A percentile compares a stretch with the other conserved stretches of the same genome.
phyloP scores from a whole-genome alignment of 164 flowering plant species.

The Houttuynia cordata region DNA sequence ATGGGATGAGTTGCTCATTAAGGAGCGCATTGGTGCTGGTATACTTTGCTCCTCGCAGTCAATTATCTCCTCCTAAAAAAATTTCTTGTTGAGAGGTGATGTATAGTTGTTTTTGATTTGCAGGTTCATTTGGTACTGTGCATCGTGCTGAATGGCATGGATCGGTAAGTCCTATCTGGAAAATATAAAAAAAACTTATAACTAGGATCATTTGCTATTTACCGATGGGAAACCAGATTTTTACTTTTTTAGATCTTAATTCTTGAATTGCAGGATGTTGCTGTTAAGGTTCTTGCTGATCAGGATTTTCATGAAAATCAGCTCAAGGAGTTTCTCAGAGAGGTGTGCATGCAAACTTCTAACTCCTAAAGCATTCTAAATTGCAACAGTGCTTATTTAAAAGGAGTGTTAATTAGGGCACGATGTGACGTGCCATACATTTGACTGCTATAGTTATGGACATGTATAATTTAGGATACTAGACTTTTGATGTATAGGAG shows the following conservation, averaged over 20 bases:
- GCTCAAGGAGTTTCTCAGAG: conserved; percentile 81
- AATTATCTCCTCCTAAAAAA: not conserved
- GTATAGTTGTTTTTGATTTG: not conserved
- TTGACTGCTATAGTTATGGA: not conserved
- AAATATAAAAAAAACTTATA: too few species aligned
- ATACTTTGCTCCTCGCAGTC: conserved; percentile 4
- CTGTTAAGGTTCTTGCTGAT: conserved; percentile 76
- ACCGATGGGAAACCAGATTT: too few species aligned
- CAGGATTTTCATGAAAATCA: conserved; percentile 86
- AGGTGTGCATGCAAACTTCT: conserved; percentile 31
- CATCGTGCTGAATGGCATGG: conserved; percentile 99
- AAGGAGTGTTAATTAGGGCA: not conserved
- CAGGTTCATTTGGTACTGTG: conserved; percentile 97
- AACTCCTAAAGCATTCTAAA: not conserved
- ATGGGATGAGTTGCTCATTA: conserved; percentile 88
- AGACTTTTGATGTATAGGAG: not conserved
- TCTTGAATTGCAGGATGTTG: conserved; percentile 72
- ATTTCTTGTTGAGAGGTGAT: not conserved
- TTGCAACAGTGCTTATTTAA: not conserved
- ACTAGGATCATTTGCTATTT: too few species aligned
- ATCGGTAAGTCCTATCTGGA: conserved; percentile 61
- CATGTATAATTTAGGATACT: too few species aligned
- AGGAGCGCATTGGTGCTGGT: conserved; percentile 97
- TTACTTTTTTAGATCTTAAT: too few species aligned
- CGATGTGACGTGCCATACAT: not conserved